Base-by-base conservation (phyloP, 1,284 basidiomycete species). In the Ustilago loliicola region DNA sequence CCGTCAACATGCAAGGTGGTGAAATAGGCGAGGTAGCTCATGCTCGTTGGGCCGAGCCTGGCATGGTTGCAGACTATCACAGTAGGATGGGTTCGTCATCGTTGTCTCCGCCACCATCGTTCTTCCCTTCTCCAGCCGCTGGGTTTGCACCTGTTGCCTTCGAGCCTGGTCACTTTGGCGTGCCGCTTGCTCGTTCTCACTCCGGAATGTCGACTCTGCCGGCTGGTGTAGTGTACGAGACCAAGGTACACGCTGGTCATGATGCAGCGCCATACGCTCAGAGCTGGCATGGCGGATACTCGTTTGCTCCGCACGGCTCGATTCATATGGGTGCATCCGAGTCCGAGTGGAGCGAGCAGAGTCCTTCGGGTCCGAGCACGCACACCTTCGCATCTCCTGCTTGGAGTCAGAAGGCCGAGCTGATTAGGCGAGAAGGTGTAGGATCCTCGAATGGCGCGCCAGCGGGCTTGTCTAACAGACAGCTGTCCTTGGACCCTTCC, bases 291-390 rank as follows among this genome's bases (percentile, higher is more conserved):
- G 57, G 57, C 13, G 58, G 57, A 36, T 64, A 58, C 34, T 40
- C 47, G 1, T 17, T 68, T 5, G 53, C 52, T 13, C 13, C 48
- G 3, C 71, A 60, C 23, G 42, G 38, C 8, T 13, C 48, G 5
- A 21, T 51, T 47, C 65, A 73, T 25, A 50, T 66, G 42, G 53
- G 53, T 3, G 45, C 58, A 1, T 27, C 61, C 40, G 71, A 73
- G 32, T 73, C 65, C 7, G 71, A 73, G 13, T 73, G 71, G 71
- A 73, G 71, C 61, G 71, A 67, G 34, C 71, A 63, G 34, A 73
- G 71, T 40, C 71, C 71, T 4, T 72, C 70, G 1, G 70, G 59
- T 3, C 63, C 64, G 2, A 67, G 70, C 34, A 45, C 61, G 19
- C 71, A 67, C 27, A 45, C 57, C 0, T 73, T 73, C 45, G 71